Conservation (phyloP, 1,284 basidiomycete genomes). For the Ustilago hordei region DNA sequence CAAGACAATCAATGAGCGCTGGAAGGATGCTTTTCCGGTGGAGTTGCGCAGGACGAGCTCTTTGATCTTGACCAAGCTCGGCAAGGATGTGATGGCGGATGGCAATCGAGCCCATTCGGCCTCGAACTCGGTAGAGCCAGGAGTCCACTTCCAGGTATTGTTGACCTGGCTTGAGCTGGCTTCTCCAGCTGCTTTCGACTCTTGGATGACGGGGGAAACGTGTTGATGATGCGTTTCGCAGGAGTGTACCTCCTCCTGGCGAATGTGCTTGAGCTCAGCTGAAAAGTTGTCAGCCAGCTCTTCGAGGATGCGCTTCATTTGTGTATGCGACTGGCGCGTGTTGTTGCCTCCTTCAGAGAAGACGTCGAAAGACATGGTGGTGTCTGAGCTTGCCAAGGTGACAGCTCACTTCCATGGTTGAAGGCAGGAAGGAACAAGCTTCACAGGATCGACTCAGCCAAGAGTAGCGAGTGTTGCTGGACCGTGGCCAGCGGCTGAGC, state of each 20-base stretch:
- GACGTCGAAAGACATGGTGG: constrained; percentile 7
- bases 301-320: constrained; percentile 18
- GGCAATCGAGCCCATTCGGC: constrained; percentile 31
- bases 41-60: constrained; percentile 23
- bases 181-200: neutral
- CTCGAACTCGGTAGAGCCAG: constrained; percentile 25
- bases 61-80: constrained; percentile 24
- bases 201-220: constrained; percentile 1
- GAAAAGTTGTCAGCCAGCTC: constrained; percentile 19
- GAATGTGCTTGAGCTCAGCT: constrained; percentile 15
- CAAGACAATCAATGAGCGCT: constrained; percentile 14
- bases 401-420: neutral
- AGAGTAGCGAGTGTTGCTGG: neutral
- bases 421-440: neutral
- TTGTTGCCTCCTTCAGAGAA: constrained; percentile 17
- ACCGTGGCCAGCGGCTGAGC: neutral
- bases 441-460: neutral
- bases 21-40: constrained; percentile 14
- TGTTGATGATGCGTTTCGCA: neutral
- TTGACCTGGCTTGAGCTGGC: constrained; percentile 20
- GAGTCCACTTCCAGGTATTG: neutral
- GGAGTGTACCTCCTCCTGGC: constrained; percentile 4
- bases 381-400: neutral
- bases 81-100: constrained; percentile 18
- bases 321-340: constrained; percentile 16